Base-by-base conservation (phyloP, 805 yeast genomes). In the Ogataea methanolica region DNA sequence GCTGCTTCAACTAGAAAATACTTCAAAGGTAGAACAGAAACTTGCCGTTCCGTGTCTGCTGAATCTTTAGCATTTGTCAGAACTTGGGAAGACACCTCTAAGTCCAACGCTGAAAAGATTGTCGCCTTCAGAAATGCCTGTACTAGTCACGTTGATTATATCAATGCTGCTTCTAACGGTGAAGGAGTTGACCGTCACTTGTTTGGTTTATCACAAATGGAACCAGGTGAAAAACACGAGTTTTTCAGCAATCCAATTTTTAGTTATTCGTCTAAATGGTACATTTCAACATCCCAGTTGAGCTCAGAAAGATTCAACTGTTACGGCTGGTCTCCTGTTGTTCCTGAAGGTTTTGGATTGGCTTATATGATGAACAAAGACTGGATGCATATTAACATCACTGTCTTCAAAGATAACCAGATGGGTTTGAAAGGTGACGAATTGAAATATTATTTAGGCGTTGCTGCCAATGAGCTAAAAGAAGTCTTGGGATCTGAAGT, bases 311-410 rank as follows among this genome's bases (percentile, higher is more conserved):
- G 74, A 67, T 88, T 89, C 69, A 89, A 89, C 65, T 91, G 95
- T 40, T 92, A 91, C 76, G 99, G 99, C 33, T 92, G 90, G 88
- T 80, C 96, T 17, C 96, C 95, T 66, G 98, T 94, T 43, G 82
- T 86, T 58, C 96, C 91, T 62, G 88, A 85, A 51, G 99, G 99
- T 8, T 83, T 87, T 60, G 99, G 98, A 7, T 76, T 88, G 53
- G 97, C 96, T 8, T 92, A 92, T 73, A 88, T 90, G 88, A 76
- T 92, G 61, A 90, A 88, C 74, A 79, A 80, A 50, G 85, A 91
- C 57, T 84, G 87, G 81, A 61, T 90, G 55, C 92, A 90, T 64
- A 81, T 94, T 61, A 92, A 91, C 69, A 82, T 92, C 52, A 83
- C 90, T 42, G 79, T 83, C 52, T 84, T 81, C 73, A 82, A 78